phyloP scores from a whole-genome alignment of 2,329 filamentous ascomycete genomes.

The Falciphora oryzae region DNA sequence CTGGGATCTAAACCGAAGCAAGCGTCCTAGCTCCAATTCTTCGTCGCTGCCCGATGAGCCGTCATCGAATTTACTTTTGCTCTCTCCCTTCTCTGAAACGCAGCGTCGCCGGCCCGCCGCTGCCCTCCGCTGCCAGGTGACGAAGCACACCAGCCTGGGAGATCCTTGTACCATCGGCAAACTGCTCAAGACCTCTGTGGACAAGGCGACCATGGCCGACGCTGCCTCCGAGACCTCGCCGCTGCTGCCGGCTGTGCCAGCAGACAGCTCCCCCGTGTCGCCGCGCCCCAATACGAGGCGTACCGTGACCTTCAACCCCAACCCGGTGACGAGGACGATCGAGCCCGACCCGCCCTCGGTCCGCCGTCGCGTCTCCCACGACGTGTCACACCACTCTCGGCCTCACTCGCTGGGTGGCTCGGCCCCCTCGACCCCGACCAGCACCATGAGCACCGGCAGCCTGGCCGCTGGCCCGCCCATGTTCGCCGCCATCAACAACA shows the following conservation, averaged over 20 bases:
- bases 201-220: constrained; percentile 3
- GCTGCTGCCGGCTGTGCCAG: constrained; percentile 16
- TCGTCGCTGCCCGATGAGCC: too few species aligned
- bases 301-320: constrained; percentile 73
- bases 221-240: constrained; percentile 18
- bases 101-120: too few species aligned
- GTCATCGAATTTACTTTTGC: too few species aligned
- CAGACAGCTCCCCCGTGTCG: constrained; percentile 15
- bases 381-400: constrained; percentile 29
- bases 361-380: constrained; percentile 21
- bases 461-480: constrained; percentile 46
- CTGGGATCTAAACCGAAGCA: too few species aligned
- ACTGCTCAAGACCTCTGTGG: too few species aligned
- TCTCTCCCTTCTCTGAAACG: too few species aligned
- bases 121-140: too few species aligned
- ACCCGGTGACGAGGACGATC: constrained; percentile 57
- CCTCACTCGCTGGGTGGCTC: constrained; percentile 16
- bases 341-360: constrained; percentile 37
- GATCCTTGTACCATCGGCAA: too few species aligned
- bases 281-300: constrained; percentile 43
- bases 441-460: constrained; percentile 36
- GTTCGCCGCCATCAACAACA: constrained; percentile 79
- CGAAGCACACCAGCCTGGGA: too few species aligned
- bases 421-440: constrained; percentile 24
- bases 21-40: too few species aligned